A percentile compares a stretch with the other conserved stretches of the same genome.
Conservation (phyloP, 805 yeast species). For the Nakazawaea populi region DNA sequence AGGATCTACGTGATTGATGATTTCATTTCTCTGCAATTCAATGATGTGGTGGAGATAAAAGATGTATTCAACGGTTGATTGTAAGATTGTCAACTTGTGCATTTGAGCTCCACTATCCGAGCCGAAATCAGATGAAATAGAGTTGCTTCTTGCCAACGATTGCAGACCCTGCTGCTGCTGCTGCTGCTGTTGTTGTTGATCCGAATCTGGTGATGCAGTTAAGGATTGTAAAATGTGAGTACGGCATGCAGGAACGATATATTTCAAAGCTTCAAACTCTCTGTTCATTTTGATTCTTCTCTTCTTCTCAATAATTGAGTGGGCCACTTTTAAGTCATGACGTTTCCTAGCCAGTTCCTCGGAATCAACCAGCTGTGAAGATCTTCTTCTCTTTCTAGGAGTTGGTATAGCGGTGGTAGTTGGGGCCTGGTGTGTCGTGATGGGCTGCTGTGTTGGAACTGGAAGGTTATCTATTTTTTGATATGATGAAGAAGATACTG, state of each 20-base stretch:
- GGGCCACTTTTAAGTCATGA: conserved; percentile 50
- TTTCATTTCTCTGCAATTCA: conserved; percentile 41
- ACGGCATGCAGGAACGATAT: conserved; percentile 74
- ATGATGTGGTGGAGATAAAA: conserved; percentile 60
- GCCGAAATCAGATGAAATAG: not conserved
- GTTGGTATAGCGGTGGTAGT: conserved; percentile 6
- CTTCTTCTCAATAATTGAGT: conserved; percentile 75
- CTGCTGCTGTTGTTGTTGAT: not conserved
- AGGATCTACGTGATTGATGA: conserved; percentile 22
- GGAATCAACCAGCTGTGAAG: conserved; percentile 17
- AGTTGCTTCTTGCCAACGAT: conserved; percentile 17
- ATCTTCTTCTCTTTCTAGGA: conserved; percentile 19
- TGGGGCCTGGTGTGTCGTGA: not conserved
- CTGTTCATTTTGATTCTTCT: conserved; percentile 74
- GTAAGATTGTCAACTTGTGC: conserved; percentile 76
- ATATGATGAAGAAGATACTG: not conserved
- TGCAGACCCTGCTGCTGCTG: not conserved
- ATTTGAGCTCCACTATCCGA: conserved; percentile 23
- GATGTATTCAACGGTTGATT: conserved; percentile 79
- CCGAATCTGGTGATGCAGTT: conserved; percentile 14
- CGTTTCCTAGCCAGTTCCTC: conserved; percentile 34
- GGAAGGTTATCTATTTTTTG: not conserved
- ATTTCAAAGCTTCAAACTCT: conserved; percentile 77
- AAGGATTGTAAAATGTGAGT: conserved; percentile 26
- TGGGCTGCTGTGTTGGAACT: not conserved